Conservation (phyloP, 192 early-diverging fungal species). For the Dispira parvispora region DNA sequence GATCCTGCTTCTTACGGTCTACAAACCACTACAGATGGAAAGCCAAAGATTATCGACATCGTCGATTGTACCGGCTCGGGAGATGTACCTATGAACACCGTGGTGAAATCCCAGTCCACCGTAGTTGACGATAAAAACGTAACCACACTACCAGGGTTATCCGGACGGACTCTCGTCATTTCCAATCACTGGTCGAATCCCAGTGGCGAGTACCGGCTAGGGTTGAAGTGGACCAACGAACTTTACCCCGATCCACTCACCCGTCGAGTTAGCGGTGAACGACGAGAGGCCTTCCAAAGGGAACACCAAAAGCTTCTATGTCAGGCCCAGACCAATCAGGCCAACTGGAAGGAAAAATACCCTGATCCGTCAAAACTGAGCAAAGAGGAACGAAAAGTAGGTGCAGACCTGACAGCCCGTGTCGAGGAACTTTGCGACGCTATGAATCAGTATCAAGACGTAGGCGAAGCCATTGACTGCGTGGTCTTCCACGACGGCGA, state of each 20-base stretch:
- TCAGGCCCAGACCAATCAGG: conserved; percentile 15
- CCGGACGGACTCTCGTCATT: conserved; percentile 58
- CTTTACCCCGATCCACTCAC: conserved; percentile 40
- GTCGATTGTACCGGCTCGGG: conserved; percentile 87
- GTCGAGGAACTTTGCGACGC: conserved; percentile 43
- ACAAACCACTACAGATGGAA: conserved; percentile 71
- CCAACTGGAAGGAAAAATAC: background rate
- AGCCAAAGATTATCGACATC: conserved; percentile 79
- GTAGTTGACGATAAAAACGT: conserved; percentile 25
- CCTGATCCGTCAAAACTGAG: conserved; percentile 17
- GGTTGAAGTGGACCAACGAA: conserved; percentile 58
- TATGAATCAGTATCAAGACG: conserved; percentile 49
- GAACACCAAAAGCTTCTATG: conserved; percentile 18
- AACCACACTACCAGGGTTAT: conserved; percentile 41
- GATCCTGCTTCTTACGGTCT: conserved; percentile 83
- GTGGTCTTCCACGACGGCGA: conserved; percentile 78
- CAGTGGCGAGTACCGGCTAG: conserved; percentile 66
- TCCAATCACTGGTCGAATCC: conserved; percentile 62
- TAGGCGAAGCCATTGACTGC: conserved; percentile 60
- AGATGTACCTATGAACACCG: conserved; percentile 44
- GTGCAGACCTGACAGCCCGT: conserved; percentile 44
- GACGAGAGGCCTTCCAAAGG: background rate
- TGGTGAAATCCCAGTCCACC: conserved; percentile 32
- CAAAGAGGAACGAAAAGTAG: conserved; percentile 24
- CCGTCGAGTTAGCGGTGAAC: background rate